Base-by-base conservation (phyloP, 2,329 filamentous ascomycete genomes). In the Beauveria medogensis region DNA sequence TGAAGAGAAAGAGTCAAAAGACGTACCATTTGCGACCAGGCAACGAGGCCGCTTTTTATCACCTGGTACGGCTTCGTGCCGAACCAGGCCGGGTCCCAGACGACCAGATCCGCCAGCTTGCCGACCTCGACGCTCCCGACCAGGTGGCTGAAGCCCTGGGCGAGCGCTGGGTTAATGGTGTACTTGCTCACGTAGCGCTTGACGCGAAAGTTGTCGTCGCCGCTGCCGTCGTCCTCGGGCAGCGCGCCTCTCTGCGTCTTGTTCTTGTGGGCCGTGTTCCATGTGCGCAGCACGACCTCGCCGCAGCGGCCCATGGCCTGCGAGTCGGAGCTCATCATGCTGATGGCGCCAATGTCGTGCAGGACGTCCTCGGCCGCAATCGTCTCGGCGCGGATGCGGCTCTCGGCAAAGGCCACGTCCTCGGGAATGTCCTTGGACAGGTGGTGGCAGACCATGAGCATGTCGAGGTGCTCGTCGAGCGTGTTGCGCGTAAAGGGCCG, bases 391-490 rank as follows among this genome's bases (percentile, higher is more conserved):
- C 93, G 89, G 74, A 97, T 97, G 44, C 93, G 90, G 41, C 87
- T 91, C 77, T 97, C 93, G 53, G 93, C 93, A 69, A 97, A 97
- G 1, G 92, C 92, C 16, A 97, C 89, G 71, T 97, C 93, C 76
- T 97, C 93, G 62, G 92, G 91, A 63, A 97, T 97, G 74, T 96
- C 87, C 74, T 90, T 91, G 57, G 87, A 92, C 10, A 97, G 79
- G 70, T 97, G 93, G 74, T 97, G 93, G 78, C 93, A 97, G 43
- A 96, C 91, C 93, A 97, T 97, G 52, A 97, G 79, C 93, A 97
- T 97, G 77, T 97, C 93, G 16, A 97, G 83, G 75, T 97, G 93
- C 75, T 97, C 93, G 70, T 97, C 93, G 0, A 97, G 82, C 0
- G 93, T 97, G 77, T 97, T 97, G 65, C 82, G 80, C 2, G 93